These are phyloP conservation scores for Auricularia sp. DNA, from an alignment of 768 basidiomycete species.

Conservation along the genomic window DNA sequence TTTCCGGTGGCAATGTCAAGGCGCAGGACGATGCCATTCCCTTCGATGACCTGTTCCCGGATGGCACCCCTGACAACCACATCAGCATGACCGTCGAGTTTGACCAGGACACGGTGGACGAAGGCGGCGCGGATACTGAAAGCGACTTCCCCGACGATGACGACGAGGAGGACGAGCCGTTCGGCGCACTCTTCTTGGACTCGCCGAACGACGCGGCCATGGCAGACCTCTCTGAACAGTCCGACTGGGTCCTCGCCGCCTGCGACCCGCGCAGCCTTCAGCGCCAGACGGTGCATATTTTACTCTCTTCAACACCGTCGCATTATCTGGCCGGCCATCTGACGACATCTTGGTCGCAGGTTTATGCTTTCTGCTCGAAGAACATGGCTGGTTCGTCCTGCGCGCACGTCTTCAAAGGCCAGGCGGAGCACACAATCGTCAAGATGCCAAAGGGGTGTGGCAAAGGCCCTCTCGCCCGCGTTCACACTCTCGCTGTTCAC, in stretches of 20 bases:
- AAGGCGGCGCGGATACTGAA: not conserved
- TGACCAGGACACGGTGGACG: not conserved
- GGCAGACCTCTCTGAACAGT: not conserved
- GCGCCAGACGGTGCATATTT: not conserved
- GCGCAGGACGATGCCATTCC: too few species aligned
- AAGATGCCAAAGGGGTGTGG: conserved; percentile 5
- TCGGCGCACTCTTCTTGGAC: conserved; percentile 2
- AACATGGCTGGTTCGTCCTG: not conserved
- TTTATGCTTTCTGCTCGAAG: conserved; percentile 5
- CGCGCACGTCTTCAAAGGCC: conserved; percentile 4
- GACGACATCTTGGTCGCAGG: too few species aligned
- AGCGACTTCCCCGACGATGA: not conserved
- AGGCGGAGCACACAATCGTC: conserved; percentile 5
- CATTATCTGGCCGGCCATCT: too few species aligned
- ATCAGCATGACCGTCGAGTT: not conserved
- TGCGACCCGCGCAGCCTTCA: not conserved
- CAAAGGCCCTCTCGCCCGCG: not conserved
- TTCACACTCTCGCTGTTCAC: not conserved
- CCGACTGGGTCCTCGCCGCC: conserved; percentile 3
- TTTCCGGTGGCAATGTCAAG: too few species aligned
- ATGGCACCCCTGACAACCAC: not conserved
- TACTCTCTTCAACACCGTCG: too few species aligned
- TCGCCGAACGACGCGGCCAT: not conserved
- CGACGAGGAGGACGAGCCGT: not conserved
- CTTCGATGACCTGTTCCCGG: not conserved